Percentiles rank a stretch among this genome's conserved stretches.
These are phyloP conservation scores for Kwoniella botswanensis DNA, from an alignment of 768 basidiomycete genomes.

Conservation along the genomic window DNA sequence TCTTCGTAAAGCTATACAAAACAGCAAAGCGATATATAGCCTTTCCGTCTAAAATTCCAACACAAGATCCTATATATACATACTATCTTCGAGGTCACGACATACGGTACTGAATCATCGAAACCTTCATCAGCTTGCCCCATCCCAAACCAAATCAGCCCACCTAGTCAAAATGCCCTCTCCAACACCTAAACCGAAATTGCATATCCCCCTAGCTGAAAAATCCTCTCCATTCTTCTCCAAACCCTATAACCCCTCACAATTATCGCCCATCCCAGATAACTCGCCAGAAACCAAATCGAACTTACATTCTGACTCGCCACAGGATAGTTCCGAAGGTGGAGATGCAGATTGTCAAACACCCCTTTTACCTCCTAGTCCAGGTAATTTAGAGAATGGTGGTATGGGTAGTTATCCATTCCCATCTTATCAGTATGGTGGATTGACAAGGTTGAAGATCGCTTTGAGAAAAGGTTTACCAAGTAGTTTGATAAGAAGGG, in stretches of 20 bases:
- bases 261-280: constrained; percentile 26
- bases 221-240: constrained; percentile 28
- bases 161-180: constrained; percentile 11
- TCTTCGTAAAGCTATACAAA: not conserved
- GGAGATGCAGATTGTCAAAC: constrained; percentile 21
- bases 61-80: not conserved
- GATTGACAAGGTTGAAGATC: constrained; percentile 3
- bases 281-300: constrained; percentile 7
- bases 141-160: too few species aligned
- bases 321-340: constrained; percentile 5
- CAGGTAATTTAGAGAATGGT: constrained; percentile 31
- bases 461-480: constrained; percentile 2
- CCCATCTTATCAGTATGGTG: constrained; percentile 7
- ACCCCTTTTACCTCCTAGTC: constrained; percentile 32
- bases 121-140: not conserved
- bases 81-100: too few species aligned
- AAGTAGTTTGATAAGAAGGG: not conserved
- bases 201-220: constrained; percentile 27
- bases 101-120: not conserved
- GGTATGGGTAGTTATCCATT: constrained; percentile 30
- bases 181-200: constrained; percentile 24
- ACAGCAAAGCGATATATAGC: not conserved
- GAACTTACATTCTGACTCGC: not conserved
- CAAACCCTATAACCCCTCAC: constrained; percentile 18
- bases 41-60: not conserved